Percentiles rank a stretch among this genome's conserved stretches.
Conservation (phyloP, 306 rosid genomes). For the Glycine latifolia region DNA sequence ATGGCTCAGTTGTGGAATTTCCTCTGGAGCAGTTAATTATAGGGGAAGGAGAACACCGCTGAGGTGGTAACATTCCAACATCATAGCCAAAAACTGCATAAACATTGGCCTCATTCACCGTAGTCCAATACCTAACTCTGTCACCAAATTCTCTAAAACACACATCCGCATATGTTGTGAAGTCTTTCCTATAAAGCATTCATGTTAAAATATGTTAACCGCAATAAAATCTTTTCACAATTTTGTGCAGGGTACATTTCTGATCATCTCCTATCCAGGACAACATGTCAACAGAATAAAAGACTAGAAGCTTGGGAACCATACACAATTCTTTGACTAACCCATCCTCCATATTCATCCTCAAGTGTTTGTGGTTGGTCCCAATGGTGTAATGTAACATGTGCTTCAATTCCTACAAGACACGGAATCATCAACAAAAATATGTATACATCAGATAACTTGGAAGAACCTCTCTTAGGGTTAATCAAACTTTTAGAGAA, state of each 20-base stretch:
- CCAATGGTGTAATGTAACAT: slow-evolving; percentile 66
- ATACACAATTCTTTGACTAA: slow-evolving; percentile 60
- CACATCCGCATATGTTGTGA: slow-evolving; percentile 51
- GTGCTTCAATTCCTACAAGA: slow-evolving; percentile 76
- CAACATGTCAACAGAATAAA: neutral
- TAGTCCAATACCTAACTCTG: slow-evolving; percentile 64
- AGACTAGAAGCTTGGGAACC: slow-evolving; percentile 33
- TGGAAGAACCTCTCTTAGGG: neutral
- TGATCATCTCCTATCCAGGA: neutral
- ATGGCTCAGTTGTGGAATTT: slow-evolving; percentile 63
- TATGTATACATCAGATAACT: slow-evolving; percentile 6
- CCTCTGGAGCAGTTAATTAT: slow-evolving; percentile 50
- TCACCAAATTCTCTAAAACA: slow-evolving; percentile 67
- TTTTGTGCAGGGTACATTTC: neutral
- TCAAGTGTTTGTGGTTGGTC: slow-evolving; percentile 81
- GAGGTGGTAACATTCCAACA: slow-evolving; percentile 41
- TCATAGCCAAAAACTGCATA: slow-evolving; percentile 43
- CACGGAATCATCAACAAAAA: neutral
- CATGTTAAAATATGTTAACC: neutral
- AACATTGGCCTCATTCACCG: slow-evolving; percentile 55
- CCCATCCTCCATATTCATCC: slow-evolving; percentile 85
- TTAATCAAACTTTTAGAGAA: neutral
- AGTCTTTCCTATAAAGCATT: slow-evolving; percentile 54
- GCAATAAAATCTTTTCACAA: neutral
- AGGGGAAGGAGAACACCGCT: slow-evolving; percentile 45